Percentiles rank a stretch among this genome's conserved stretches.
Conservation (phyloP, 768 basidiomycete genomes). For the Coprinellus micaceus region DNA sequence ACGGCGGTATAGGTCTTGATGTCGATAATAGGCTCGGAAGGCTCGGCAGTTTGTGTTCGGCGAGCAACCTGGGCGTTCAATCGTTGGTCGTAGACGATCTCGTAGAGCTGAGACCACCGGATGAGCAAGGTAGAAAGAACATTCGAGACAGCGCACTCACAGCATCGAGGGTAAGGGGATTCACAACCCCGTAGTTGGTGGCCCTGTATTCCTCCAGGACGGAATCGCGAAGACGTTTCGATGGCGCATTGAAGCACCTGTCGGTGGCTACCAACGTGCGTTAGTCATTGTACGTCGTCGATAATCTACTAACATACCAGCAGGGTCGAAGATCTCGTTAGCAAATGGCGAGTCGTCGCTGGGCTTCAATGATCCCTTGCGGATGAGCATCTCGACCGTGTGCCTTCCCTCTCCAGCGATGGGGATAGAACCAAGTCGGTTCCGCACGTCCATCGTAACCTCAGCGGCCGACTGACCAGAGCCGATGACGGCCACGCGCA, state of each 20-base stretch:
- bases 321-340: conserved; percentile 54
- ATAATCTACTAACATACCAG: conserved; percentile 25
- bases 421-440: conserved; percentile 32
- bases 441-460: conserved; percentile 41
- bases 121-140: not conserved
- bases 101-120: conserved; percentile 37
- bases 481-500: conserved; percentile 44
- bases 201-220: conserved; percentile 41
- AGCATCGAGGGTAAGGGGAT: conserved; percentile 41
- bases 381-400: conserved; percentile 47
- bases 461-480: conserved; percentile 49
- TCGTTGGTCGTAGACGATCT: conserved; percentile 48
- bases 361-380: conserved; percentile 46
- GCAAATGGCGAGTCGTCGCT: conserved; percentile 52
- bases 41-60: conserved; percentile 22
- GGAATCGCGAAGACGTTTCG: conserved; percentile 30
- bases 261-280: conserved; percentile 32
- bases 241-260: conserved; percentile 34
- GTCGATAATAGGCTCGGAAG: conserved; percentile 27
- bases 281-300: not conserved
- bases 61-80: conserved; percentile 39
- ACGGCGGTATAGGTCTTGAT: conserved; percentile 37
- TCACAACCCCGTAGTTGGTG: conserved; percentile 55
- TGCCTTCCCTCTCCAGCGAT: conserved; percentile 23
- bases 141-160: conserved; percentile 20